A percentile compares a stretch with the other conserved stretches of the same genome.
Conservation (phyloP, 1,139 yeast species). For the Yamadazyma membranifaciens region DNA sequence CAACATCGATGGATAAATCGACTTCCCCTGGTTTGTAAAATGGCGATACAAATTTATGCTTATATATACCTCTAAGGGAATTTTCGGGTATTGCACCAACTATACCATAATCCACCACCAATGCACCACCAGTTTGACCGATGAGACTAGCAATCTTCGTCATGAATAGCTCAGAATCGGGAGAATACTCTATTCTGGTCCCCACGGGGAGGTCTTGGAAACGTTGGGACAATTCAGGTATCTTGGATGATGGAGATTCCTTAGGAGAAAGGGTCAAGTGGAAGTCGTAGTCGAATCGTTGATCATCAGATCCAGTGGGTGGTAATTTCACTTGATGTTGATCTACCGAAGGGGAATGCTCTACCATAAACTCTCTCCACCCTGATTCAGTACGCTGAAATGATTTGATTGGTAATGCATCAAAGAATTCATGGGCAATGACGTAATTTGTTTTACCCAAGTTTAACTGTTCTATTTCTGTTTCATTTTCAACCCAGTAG, state of each 20-base stretch:
- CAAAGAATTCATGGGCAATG: conserved; percentile 84
- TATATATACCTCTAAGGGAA: conserved; percentile 69
- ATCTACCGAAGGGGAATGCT: conserved; percentile 41
- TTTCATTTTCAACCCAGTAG: conserved; percentile 71
- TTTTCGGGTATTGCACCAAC: conserved; percentile 60
- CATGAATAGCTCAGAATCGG: conserved; percentile 63
- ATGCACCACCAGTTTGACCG: conserved; percentile 54
- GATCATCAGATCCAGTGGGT: conserved; percentile 9
- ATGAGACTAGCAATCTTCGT: conserved; percentile 45
- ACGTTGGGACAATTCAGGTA: conserved; percentile 54
- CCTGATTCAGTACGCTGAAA: conserved; percentile 62
- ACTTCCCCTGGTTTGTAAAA: conserved; percentile 74
- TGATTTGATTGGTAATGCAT: conserved; percentile 78
- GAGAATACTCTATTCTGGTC: conserved; percentile 68
- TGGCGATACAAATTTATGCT: conserved; percentile 78
- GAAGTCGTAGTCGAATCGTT: conserved; percentile 43
- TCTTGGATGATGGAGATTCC: conserved; percentile 62
- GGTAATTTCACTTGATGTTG: conserved; percentile 36
- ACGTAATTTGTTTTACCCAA: conserved; percentile 55
- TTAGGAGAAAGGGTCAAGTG: conserved; percentile 58
- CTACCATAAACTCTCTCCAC: conserved; percentile 81
- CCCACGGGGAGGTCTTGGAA: conserved; percentile 55
- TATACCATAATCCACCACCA: conserved; percentile 80
- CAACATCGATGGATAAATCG: conserved; percentile 83
- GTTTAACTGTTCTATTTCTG: conserved; percentile 35